Conservation (phyloP, 108 stramenopile genomes). For the Nannochloropsis salina region DNA sequence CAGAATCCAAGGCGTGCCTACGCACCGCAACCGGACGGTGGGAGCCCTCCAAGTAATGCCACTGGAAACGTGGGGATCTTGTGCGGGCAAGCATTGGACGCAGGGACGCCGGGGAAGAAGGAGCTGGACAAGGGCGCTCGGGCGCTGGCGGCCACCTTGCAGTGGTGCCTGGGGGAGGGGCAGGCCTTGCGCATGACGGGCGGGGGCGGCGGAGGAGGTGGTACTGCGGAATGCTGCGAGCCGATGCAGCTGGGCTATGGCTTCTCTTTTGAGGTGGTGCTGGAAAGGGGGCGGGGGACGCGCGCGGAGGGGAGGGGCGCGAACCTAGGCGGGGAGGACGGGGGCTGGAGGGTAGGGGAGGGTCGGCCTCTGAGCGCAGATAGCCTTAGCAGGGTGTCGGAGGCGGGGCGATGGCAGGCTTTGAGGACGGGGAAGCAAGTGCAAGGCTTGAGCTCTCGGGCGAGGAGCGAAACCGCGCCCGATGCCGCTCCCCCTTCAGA, state of each 20-base stretch:
- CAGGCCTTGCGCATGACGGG: neutral
- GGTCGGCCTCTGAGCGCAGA: too few relatives aligned
- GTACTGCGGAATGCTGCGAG: constrained; percentile 3
- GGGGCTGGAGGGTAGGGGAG: too few relatives aligned
- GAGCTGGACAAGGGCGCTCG: neutral
- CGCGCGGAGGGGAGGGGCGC: neutral
- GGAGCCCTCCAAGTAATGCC: too few relatives aligned
- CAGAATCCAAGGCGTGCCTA: too few relatives aligned
- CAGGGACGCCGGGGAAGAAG: neutral
- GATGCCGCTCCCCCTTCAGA: too few relatives aligned
- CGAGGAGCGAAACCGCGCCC: too few relatives aligned
- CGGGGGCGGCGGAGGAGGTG: neutral
- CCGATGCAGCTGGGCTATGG: neutral
- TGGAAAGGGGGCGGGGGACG: neutral
- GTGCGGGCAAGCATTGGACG: neutral
- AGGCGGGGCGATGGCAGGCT: too few relatives aligned
- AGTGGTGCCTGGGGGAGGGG: neutral
- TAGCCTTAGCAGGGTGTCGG: too few relatives aligned
- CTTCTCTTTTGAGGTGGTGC: constrained; percentile 17
- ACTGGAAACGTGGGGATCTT: too few relatives aligned
- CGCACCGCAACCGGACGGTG: too few relatives aligned
- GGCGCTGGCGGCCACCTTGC: neutral
- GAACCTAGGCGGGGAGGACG: neutral
- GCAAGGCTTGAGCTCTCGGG: too few relatives aligned
- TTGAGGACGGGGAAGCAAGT: too few relatives aligned